These are phyloP conservation scores for Globomyces pollinis-pini DNA, from an alignment of 192 early-diverging fungal species.

Conservation along the genomic window DNA sequence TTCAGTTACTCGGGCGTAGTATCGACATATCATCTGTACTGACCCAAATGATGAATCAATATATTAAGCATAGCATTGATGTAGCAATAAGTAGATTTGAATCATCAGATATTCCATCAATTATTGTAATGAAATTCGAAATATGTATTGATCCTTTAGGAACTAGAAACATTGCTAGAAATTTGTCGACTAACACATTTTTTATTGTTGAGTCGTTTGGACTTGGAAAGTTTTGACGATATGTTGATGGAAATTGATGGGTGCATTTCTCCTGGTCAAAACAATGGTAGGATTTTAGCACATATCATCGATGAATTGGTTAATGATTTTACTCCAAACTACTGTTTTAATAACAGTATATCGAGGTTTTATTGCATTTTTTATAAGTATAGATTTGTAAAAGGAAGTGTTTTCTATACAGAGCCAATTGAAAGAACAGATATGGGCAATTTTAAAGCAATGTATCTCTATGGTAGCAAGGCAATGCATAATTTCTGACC, in stretches of 20 bases:
- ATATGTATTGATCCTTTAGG: too few relatives aligned
- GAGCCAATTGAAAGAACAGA: slow-evolving; percentile 14
- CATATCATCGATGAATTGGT: slow-evolving; percentile 60
- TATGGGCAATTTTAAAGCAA: slow-evolving; percentile 27
- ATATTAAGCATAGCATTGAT: slow-evolving; percentile 35
- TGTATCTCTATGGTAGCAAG: slow-evolving; percentile 31
- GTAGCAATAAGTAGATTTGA: slow-evolving; percentile 38
- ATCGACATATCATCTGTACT: slow-evolving; percentile 32
- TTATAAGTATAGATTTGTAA: slow-evolving; percentile 19
- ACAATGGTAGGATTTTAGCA: slow-evolving; percentile 32
- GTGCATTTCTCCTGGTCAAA: slow-evolving; percentile 13
- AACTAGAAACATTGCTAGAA: slow-evolving; percentile 36
- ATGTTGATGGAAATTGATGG: slow-evolving; percentile 40
- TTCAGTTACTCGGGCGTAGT: slow-evolving; percentile 29
- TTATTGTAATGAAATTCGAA: slow-evolving; percentile 7
- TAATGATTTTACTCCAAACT: slow-evolving; percentile 52
- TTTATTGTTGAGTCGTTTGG: slow-evolving; percentile 27
- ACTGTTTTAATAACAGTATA: slow-evolving; percentile 24
- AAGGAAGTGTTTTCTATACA: slow-evolving; percentile 21
- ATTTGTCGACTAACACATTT: slow-evolving; percentile 25
- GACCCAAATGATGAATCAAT: slow-evolving; percentile 29
- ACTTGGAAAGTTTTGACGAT: slow-evolving; percentile 37
- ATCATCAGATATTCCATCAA: slow-evolving; percentile 24
- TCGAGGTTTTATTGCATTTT: slow-evolving; percentile 19
- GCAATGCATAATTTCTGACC: not conserved